Base-by-base conservation (phyloP, 1,139 yeast species). In the Hanseniaspora gamundiae region DNA sequence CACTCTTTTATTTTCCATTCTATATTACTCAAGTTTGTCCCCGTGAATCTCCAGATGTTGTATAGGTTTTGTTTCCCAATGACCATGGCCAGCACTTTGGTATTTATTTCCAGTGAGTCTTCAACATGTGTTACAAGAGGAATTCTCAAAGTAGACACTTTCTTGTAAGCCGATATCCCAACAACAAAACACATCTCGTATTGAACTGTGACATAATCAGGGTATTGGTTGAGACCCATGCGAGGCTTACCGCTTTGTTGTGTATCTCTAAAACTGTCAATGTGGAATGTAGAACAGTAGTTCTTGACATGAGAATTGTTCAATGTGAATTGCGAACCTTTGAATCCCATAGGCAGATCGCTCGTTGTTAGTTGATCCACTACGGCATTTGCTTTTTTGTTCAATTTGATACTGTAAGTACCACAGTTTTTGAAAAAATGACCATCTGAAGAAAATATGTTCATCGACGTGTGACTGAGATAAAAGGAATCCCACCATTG, bases 401-500 rank as follows among this genome's bases (percentile, higher is more conserved):
- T 10, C 22, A 33, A 19, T 13, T 17, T 17, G 2, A 19, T 17
- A 9, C n/a, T 33, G 13, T 13, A 20, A 5, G n/a, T 10, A 10
- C 39, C 39, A 17, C 29, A 22, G 10, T 22, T 36, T 36, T 36
- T 21, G 19, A 36, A 36, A 2, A 22, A 7, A 21, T 36, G 11
- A 4, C 24, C 17, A 36, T 22, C 11, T 3, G 28, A 16, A 6
- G 19, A 21, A n/a, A 36, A 36, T 13, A 36, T 20, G 20, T 36
- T 21, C 11, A 36, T 21, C 3, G 6, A 11, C 6, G 10, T 22
- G 19, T 14, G 20, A 11, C 7, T 14, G 6, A 36, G 9, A 19
- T n/a, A 22, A 13, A 21, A 36, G 5, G 14, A n/a, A n/a, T 36
- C 29, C 39, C 39, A 36, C 39, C 39, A 36, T 36, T 9, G 14